Conservation (phyloP, 176 grass and related monocot genomes). For the Bonia amplexicaulis region DNA sequence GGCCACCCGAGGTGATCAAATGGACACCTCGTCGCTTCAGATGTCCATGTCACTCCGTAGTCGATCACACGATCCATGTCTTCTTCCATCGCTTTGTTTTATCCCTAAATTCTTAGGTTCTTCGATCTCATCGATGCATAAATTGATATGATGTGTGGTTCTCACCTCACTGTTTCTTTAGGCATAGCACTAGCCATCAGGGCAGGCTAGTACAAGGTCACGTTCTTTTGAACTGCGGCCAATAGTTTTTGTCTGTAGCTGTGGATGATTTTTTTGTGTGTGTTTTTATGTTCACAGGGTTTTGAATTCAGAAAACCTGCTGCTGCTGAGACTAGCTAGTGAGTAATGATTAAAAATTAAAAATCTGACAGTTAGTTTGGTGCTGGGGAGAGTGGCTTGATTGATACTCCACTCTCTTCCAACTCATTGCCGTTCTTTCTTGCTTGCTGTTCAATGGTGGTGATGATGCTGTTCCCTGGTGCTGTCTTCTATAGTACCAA, state of each 20-base stretch:
- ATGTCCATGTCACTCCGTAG: neutral
- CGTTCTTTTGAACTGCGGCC: too few species aligned
- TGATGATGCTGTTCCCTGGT: conserved; percentile 41
- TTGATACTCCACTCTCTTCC: conserved; percentile 1
- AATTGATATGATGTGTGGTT: conserved; percentile 33
- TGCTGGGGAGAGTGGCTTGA: conserved; percentile 22
- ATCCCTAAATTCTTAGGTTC: conserved; percentile 26
- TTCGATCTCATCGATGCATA: conserved; percentile 38
- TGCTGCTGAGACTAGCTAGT: conserved; percentile 13
- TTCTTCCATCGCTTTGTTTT: conserved; percentile 15
- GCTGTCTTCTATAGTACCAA: neutral
- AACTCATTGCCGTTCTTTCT: neutral
- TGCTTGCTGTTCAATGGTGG: neutral
- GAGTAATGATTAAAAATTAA: conserved; percentile 37
- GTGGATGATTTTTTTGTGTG: too few species aligned
- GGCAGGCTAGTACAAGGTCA: neutral
- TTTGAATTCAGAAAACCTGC: too few species aligned
- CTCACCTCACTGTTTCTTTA: conserved; percentile 25
- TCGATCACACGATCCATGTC: neutral
- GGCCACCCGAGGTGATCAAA: conserved; percentile 63
- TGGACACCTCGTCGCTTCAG: conserved; percentile 4
- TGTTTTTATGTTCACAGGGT: too few species aligned
- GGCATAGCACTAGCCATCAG: neutral
- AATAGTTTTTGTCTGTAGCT: too few species aligned
- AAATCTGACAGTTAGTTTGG: conserved; percentile 41